Base-by-base conservation (phyloP, 2,329 filamentous ascomycete genomes). In the Cladosporium sp. region DNA sequence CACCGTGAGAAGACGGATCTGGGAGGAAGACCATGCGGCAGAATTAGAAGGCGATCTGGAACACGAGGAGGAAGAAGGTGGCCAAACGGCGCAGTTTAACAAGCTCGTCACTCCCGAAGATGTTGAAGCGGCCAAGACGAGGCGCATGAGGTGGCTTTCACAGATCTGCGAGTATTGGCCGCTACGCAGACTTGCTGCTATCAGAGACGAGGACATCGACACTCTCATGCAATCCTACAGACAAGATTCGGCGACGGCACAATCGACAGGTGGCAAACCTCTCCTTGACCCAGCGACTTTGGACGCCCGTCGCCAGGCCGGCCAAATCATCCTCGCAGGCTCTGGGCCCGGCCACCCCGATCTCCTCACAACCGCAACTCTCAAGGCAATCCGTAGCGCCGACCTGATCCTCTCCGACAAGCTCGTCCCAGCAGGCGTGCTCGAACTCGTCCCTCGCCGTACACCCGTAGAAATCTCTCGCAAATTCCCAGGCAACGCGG, bases 141-240 rank as follows among this genome's bases (percentile, higher is more conserved):
- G 93, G 60, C 84, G 94, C 54, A 92, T 96, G 80, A 84, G 94
- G 59, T 99, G 94, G 94, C 80, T 99, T 1, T 85, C 89, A 19
- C 94, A 99, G 72, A 91, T 99, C 55, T 99, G 94, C 80, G 94
- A 99, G 78, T 99, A 99, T 76, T 99, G 94, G 94, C 92, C 94
- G 1, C 80, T 99, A 25, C 87, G 86, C 63, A 85, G 89, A 17
- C 82, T 99, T 1, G 91, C 92, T 7, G 81, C 82, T 40, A 88
- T 97, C 63, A 88, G 84, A 3, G 90, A 96, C 67, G 82, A 82
- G 8, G 92, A 97, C 65, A 86, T 97, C 6, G 85, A 90, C 15
- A 73, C 77, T 12, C 84, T 97, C 0, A 80, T 99, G n/a, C 78
- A 83, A 62, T 86, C 89, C 2, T 96, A 96, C 68, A 76, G 80